Conservation (phyloP, 352 stramenopile genomes). For the Phytophthora boehmeriae region DNA sequence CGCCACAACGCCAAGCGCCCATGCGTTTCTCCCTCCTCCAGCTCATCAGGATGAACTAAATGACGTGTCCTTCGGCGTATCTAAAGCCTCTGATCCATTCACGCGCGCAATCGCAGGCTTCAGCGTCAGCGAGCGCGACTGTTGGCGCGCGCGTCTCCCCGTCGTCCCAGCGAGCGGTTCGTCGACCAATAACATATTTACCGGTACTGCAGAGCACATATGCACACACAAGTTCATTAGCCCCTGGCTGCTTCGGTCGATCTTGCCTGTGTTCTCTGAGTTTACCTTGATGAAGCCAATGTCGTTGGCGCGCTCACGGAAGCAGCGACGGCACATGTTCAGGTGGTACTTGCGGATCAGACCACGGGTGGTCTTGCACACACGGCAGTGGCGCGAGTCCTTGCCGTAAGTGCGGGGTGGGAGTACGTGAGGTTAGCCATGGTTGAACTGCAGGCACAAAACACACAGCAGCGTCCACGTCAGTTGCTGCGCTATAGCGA, state of each 20-base stretch:
- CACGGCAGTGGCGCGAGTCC: conserved; percentile 90
- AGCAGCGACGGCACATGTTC: conserved; percentile 97
- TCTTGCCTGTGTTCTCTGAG: background rate
- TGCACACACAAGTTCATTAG: conserved; percentile 2
- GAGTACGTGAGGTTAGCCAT: conserved; percentile 92
- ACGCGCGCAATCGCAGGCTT: conserved; percentile 37
- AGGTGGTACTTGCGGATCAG: conserved; percentile 97
- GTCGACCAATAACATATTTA: conserved; percentile 68
- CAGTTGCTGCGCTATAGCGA: conserved; percentile 3
- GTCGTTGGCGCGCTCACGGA: conserved; percentile 93
- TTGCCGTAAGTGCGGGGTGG: conserved; percentile 90
- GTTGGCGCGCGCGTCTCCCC: conserved; percentile 27
- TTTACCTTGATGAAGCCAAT: conserved; percentile 96
- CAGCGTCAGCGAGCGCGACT: conserved; percentile 38
- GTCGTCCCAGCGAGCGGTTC: conserved; percentile 40
- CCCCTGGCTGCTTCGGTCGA: background rate
- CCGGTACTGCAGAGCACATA: conserved; percentile 54
- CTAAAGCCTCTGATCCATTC: conserved; percentile 52
- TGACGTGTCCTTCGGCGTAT: conserved; percentile 67
- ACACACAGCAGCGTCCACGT: conserved; percentile 21
- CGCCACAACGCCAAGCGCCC: conserved; percentile 4
- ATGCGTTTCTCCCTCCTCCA: conserved; percentile 21
- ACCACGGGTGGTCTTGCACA: conserved; percentile 91
- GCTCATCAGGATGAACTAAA: conserved; percentile 30
- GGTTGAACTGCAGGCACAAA: conserved; percentile 53